Evolutionary conservation across 768 basidiomycete genomes (phyloP), one percentile per base, ranked within the genome.

Genomic region (Cyathus striatus): DNA sequence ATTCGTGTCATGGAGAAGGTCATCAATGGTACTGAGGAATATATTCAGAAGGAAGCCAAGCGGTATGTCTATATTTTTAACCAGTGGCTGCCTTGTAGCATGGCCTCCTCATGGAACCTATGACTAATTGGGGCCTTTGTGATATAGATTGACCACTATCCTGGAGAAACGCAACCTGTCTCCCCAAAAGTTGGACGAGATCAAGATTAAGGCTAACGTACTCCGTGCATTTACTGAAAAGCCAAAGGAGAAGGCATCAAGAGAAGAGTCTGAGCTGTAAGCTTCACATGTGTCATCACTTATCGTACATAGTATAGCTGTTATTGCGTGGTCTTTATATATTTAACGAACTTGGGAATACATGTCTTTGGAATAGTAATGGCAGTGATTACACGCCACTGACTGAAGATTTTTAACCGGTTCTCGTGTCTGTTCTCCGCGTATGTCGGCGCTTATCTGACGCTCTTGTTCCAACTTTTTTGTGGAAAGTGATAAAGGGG

Each of bases 151-250:
- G 21, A 91, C 71, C 45, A 77, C 78, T 47, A 87, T 95, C 54
- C 73, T 94, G 45, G 64, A 69, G 54, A 95, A 93, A 63, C 82
- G 84, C 38, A 81, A 70, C n/a, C 69, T 97, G 33, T 72, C 86
- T 6, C 72, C 77, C 0, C 64, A 72, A 32, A 97, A 98, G 67
- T 65, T 93, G 33, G 96, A 99, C 58, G 92, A 97, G 68, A 83
- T 97, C 57, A 87, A 90, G 65, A 76, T 88, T 60, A 97, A 95
- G 70, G 75, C 79, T 42, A 98, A 98, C 69, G 78, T 98, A 53
- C 75, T 92, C 38, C 60, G 65, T 13, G 78, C 86, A 0, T 90
- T 91, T 48, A 48, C 58, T 24, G 62, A 64, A 49, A 65, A 74
- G 49, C 59, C 57, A 6, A 63, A 63, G 49, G 66, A 65, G 43